Base-by-base conservation (phyloP, 805 yeast species). In the Candida succiphila region DNA sequence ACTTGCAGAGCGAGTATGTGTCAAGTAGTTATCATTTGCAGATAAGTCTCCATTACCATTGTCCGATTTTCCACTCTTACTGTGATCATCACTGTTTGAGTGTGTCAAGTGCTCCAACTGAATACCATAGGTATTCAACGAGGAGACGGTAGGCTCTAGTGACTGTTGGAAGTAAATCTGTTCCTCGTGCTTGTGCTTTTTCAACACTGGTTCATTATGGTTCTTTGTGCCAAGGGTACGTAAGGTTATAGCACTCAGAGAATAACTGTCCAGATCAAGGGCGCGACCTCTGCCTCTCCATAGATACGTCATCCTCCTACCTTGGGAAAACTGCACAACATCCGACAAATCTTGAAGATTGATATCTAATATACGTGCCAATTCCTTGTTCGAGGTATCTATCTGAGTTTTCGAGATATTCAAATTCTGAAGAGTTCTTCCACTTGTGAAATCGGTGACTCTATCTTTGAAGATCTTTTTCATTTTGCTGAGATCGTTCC, bases 201-300 rank as follows among this genome's bases (percentile, higher is more conserved):
- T 30, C 9, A 17, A 16, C 7, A 21, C 7, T 8, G 10, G 10
- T 21, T 8, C 23, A 10, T 10, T 21, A 10, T 23, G 21, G 16
- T 17, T 30, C 27, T 22, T 22, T 10, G 26, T 7, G 4, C 19
- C 8, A 12, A 30, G 13, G 2, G 27, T 5, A 22, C 23, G 27
- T 21, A 22, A 15, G 22, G 19, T 24, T 4, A 20, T 17, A n/a
- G 17, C 17, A 6, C 56, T 46, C 9, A 56, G 33, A 4, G 51
- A 42, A 17, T 35, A 31, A 19, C 39, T 43, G 5, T 49, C 47
- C 13, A 60, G 31, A 31, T 62, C 60, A 14, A 59, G 47, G 19
- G 57, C 54, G 29, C 54, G 49, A 5, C 77, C 80, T 43, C 67
- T 69, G 4, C 69, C 73, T 29, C 55, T 56, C 72, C 78, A 77